Conservation (phyloP, 116 monocot genomes). For the Papilionanthe hybrid region DNA sequence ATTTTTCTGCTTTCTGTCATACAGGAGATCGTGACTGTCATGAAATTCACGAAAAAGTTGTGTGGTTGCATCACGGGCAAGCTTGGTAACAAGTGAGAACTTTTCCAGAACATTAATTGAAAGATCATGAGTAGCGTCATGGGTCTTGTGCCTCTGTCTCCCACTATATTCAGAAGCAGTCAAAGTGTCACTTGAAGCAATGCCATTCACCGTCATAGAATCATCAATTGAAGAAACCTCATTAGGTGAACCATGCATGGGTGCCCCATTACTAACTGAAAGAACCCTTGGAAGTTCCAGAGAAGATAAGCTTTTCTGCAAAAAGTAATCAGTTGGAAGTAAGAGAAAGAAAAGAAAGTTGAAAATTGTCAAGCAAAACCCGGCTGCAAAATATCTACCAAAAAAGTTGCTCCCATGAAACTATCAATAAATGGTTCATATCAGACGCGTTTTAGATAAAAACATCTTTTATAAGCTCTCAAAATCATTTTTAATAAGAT, state of each 20-base stretch:
- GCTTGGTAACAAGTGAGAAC: conserved; percentile 94
- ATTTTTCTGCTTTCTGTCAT: conserved; percentile 48
- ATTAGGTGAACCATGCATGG: conserved; percentile 30
- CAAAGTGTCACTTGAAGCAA: conserved; percentile 19
- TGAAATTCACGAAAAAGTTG: conserved; percentile 77
- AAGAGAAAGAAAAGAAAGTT: neutral
- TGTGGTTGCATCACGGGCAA: conserved; percentile 96
- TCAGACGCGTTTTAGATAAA: neutral
- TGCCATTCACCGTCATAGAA: conserved; percentile 26
- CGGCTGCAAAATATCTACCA: neutral
- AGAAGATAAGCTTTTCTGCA: conserved; percentile 85
- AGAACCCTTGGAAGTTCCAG: conserved; percentile 68
- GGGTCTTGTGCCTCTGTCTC: conserved; percentile 51
- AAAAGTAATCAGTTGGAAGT: conserved; percentile 8
- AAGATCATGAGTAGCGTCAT: conserved; percentile 88
- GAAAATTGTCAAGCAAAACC: neutral
- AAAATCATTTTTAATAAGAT: neutral
- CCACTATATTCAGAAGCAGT: conserved; percentile 43
- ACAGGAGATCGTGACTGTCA: conserved; percentile 26
- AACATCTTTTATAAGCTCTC: neutral
- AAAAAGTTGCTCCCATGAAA: neutral
- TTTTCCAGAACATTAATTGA: conserved; percentile 97
- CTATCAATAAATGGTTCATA: neutral
- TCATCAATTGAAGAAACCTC: conserved; percentile 36
- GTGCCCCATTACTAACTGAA: conserved; percentile 51